phyloP scores from a whole-genome alignment of 2,329 filamentous ascomycete species.

The Scedosporium dehoogii region DNA sequence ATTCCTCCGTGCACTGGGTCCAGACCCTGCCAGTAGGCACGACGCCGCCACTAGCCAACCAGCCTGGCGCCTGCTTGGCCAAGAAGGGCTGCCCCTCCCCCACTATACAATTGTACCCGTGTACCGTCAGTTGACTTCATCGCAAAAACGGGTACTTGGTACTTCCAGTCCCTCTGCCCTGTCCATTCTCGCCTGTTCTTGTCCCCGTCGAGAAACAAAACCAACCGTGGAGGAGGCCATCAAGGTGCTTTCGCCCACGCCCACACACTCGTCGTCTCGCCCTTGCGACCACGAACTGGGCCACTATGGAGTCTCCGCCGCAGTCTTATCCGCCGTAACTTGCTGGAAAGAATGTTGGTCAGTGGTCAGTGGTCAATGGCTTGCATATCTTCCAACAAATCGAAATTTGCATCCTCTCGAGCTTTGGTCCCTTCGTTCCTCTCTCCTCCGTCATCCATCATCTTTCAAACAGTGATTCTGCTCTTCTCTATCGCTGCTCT shows the following conservation, averaged over 20 bases:
- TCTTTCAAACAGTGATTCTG: neutral
- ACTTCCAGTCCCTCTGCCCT: neutral
- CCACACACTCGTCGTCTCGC: neutral
- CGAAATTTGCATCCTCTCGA: neutral
- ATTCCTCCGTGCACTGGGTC: too few relatives aligned
- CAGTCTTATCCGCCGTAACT: neutral
- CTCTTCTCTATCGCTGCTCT: neutral
- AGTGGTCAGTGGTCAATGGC: neutral
- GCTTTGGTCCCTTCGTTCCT: neutral
- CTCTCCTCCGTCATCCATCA: neutral
- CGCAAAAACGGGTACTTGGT: neutral
- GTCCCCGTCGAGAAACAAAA: neutral
- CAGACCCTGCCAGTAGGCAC: neutral
- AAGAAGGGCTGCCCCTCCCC: neutral
- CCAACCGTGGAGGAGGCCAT: conserved; percentile 5
- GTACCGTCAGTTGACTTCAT: too few relatives aligned
- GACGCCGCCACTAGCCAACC: too few relatives aligned
- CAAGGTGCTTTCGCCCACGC: conserved; percentile 7
- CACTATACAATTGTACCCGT: neutral
- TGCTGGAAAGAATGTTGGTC: neutral
- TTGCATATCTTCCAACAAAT: neutral
- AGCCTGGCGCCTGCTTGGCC: neutral
- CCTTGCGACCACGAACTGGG: neutral
- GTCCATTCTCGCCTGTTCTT: neutral
- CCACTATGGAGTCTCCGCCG: neutral